Evolutionary conservation across 306 rosid genomes (phyloP).

Genomic region (Ziziphus jujuba): DNA sequence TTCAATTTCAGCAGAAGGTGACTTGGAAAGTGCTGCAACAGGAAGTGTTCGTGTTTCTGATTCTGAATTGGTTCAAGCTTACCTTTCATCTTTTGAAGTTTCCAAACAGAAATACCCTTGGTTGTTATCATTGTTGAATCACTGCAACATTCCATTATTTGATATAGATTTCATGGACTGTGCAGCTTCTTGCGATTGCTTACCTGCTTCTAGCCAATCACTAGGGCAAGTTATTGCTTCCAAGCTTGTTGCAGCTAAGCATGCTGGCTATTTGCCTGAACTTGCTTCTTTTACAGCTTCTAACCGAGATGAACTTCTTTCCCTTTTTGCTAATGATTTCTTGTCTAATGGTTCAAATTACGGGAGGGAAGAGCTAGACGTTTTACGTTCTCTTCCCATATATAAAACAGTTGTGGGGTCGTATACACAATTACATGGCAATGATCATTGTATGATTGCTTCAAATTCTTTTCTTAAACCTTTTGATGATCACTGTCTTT

Average conservation of each 20-base stretch:
- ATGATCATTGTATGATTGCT: constrained; percentile 84
- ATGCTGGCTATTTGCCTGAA: constrained; percentile 79
- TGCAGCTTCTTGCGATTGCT: constrained; percentile 63
- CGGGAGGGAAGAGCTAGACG: constrained; percentile 70
- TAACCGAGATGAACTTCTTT: constrained; percentile 69
- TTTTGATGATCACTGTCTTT: constrained; percentile 73
- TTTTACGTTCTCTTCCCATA: constrained; percentile 75
- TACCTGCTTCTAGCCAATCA: constrained; percentile 59
- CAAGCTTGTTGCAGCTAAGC: constrained; percentile 83
- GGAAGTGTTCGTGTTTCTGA: constrained; percentile 44
- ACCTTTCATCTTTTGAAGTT: constrained; percentile 63
- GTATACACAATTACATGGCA: constrained; percentile 62
- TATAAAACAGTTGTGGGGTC: constrained; percentile 90
- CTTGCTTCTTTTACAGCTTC: constrained; percentile 63
- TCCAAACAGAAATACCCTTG: constrained; percentile 67
- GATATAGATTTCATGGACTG: constrained; percentile 73
- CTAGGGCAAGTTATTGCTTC: constrained; percentile 84
- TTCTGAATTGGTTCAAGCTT: constrained; percentile 46
- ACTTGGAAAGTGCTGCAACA: constrained; percentile 43
- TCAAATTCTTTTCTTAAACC: constrained; percentile 82
- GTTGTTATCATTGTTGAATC: constrained; percentile 80
- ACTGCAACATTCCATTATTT: constrained; percentile 84
- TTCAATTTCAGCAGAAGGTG: constrained; percentile 29
- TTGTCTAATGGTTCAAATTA: constrained; percentile 47
- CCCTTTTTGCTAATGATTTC: constrained; percentile 73